Conservation (phyloP, 2,329 filamentous ascomycete genomes). For the Botrytis hyacinthi region DNA sequence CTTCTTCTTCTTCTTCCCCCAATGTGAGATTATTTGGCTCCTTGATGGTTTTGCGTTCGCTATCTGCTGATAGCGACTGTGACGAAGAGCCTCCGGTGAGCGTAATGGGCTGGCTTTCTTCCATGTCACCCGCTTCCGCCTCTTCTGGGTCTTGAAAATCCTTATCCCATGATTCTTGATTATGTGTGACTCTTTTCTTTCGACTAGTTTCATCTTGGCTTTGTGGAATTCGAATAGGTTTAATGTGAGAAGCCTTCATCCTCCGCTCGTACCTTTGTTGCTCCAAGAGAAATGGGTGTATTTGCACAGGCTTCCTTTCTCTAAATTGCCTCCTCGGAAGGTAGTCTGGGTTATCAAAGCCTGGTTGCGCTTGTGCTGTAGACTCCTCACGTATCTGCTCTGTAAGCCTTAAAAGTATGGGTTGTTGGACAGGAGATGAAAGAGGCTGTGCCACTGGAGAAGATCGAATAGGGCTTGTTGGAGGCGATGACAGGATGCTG, state of each 20-base stretch:
- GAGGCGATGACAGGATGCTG: conserved; percentile 35
- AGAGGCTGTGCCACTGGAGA: not conserved
- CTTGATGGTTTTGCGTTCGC: not conserved
- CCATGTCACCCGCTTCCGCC: conserved; percentile 19
- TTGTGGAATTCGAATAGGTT: conserved; percentile 34
- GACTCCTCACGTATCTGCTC: not conserved
- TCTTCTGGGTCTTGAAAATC: conserved; percentile 28
- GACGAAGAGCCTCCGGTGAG: conserved; percentile 27
- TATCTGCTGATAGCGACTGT: conserved; percentile 19
- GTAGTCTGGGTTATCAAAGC: not conserved
- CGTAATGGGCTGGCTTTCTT: conserved; percentile 32
- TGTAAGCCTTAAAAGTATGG: not conserved
- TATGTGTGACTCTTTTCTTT: conserved; percentile 17
- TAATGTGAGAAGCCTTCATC: conserved; percentile 35
- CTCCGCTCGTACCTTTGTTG: conserved; percentile 36
- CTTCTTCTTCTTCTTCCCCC: conserved; percentile 15
- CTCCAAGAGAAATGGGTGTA: conserved; percentile 39
- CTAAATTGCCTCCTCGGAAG: conserved; percentile 23
- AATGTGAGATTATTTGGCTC: not conserved
- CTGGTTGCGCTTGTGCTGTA: not conserved
- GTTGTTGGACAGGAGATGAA: not conserved
- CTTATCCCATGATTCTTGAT: conserved; percentile 30
- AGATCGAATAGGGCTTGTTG: conserved; percentile 22
- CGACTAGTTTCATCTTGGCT: conserved; percentile 28
- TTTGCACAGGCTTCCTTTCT: conserved; percentile 37